A percentile compares a stretch with the other conserved stretches of the same genome.
Conservation (phyloP, 2,329 filamentous ascomycete species). For the Lachnellula suecica region DNA sequence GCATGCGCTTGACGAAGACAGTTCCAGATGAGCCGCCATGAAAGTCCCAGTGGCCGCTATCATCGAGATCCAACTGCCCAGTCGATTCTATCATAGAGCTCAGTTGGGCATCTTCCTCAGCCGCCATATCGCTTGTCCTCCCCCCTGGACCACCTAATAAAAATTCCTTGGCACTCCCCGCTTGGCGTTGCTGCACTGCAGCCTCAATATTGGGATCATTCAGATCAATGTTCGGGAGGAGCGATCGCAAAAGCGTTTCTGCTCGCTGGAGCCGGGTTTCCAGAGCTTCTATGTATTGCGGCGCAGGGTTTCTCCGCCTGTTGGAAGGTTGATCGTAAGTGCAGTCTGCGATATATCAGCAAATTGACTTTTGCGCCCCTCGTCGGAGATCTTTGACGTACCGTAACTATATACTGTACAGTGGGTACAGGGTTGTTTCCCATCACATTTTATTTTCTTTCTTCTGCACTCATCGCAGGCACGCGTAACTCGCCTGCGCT, state of each 20-base stretch:
- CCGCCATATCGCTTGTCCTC: constrained; percentile 6
- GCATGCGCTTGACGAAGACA: constrained; percentile 83
- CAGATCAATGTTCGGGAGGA: constrained; percentile 68
- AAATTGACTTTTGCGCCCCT: background rate
- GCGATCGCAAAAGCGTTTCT: constrained; percentile 61
- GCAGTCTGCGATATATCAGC: constrained; percentile 52
- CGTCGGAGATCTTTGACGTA: constrained; percentile 43
- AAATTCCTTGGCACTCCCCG: constrained; percentile 40
- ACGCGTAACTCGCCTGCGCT: constrained; percentile 74
- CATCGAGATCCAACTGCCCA: constrained; percentile 87
- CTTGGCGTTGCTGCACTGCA: constrained; percentile 58
- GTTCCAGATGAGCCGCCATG: constrained; percentile 90
- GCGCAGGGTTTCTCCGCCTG: constrained; percentile 67
- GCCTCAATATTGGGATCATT: constrained; percentile 82
- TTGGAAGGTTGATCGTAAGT: constrained; percentile 80
- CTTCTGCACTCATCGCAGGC: constrained; percentile 81
- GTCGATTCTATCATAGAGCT: constrained; percentile 95
- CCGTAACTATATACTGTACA: constrained; percentile 99
- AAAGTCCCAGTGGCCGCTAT: constrained; percentile 91
- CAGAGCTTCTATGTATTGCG: constrained; percentile 72
- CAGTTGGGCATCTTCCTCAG: constrained; percentile 68
- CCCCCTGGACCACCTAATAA: constrained; percentile 21
- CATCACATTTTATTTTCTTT: constrained; percentile 87
- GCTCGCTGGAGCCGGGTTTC: constrained; percentile 68
- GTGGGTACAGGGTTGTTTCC: constrained; percentile 87